These are phyloP conservation scores for Pseudevernia furfuracea DNA, from an alignment of 495 filamentous ascomycete species.

Conservation along the genomic window DNA sequence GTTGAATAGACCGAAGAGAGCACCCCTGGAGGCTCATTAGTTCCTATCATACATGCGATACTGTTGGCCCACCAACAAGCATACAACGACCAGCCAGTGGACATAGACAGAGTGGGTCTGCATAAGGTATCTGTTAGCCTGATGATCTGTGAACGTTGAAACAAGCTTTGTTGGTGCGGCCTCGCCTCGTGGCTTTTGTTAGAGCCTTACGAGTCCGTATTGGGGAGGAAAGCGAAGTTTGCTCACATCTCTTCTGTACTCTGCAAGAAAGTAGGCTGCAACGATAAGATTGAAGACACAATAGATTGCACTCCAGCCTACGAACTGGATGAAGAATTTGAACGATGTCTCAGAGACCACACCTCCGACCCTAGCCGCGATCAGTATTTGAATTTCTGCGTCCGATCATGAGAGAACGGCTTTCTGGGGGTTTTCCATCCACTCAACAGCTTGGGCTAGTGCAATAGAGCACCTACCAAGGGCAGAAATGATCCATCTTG, in stretches of 20 bases:
- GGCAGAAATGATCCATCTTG: constrained; percentile 94
- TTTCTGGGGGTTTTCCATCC: not conserved
- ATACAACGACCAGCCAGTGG: constrained; percentile 49
- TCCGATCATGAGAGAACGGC: too few relatives aligned
- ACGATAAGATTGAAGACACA: constrained; percentile 57
- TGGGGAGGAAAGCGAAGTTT: not conserved
- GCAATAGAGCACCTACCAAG: constrained; percentile 51
- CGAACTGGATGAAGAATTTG: constrained; percentile 88
- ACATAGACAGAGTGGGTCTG: constrained; percentile 32
- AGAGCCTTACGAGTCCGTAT: not conserved
- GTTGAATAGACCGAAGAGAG: constrained; percentile 69
- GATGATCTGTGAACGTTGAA: constrained; percentile 12
- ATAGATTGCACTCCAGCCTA: constrained; percentile 59
- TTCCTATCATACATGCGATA: constrained; percentile 12
- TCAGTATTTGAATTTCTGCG: not conserved
- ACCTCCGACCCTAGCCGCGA: constrained; percentile 64
- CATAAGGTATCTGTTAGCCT: constrained; percentile 28
- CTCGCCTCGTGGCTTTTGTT: not conserved
- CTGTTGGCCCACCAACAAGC: constrained; percentile 39
- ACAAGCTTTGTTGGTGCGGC: constrained; percentile 9
- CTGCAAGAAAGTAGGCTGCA: constrained; percentile 48
- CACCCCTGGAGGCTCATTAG: constrained; percentile 38
- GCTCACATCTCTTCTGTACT: constrained; percentile 29
- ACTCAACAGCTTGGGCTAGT: not conserved
- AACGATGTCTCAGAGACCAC: constrained; percentile 76